A percentile compares a stretch with the other conserved stretches of the same genome.
Evolutionary conservation across 345 rosid species (phyloP).

Genomic region (Populus ilicifolia): DNA sequence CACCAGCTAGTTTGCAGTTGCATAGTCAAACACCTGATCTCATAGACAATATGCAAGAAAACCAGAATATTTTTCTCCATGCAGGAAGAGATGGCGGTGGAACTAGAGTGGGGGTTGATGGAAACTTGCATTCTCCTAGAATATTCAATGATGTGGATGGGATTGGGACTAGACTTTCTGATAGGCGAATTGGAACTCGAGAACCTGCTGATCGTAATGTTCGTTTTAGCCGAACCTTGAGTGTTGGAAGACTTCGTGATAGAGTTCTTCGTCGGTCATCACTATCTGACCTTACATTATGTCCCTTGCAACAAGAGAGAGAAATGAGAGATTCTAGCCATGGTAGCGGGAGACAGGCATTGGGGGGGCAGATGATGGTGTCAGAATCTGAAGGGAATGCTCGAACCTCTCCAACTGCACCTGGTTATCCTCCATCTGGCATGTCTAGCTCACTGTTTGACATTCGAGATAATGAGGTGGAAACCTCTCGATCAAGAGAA

Average conservation of each 20-base stretch:
- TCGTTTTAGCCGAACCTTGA: conserved; percentile 81
- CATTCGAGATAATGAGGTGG: conserved; percentile 54
- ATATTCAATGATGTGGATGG: conserved; percentile 38
- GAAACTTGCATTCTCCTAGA: conserved; percentile 33
- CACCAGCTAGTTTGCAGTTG: conserved; percentile 8
- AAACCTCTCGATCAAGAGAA: conserved; percentile 63
- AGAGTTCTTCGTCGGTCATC: conserved; percentile 87
- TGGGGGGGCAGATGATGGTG: conserved; percentile 29
- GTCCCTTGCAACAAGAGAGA: conserved; percentile 48
- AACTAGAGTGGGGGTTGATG: conserved; percentile 33
- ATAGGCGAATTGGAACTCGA: conserved; percentile 50
- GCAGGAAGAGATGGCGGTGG: conserved; percentile 27
- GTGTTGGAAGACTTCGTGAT: conserved; percentile 97
- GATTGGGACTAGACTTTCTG: conserved; percentile 42
- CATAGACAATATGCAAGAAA: conserved; percentile 16
- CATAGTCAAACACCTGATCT: conserved; percentile 13
- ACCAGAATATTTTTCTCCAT: conserved; percentile 28
- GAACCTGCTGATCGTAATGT: conserved; percentile 79
- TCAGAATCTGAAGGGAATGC: conserved; percentile 37
- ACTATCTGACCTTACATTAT: conserved; percentile 50
- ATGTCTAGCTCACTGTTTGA: conserved; percentile 47
- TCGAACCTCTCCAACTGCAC: conserved; percentile 30
- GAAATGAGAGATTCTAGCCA: conserved; percentile 45
- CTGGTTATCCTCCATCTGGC: conserved; percentile 45
- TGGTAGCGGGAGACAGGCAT: conserved; percentile 29